Conservation (phyloP, 2,329 filamentous ascomycete species). For the Cladorrhinum sp. region DNA sequence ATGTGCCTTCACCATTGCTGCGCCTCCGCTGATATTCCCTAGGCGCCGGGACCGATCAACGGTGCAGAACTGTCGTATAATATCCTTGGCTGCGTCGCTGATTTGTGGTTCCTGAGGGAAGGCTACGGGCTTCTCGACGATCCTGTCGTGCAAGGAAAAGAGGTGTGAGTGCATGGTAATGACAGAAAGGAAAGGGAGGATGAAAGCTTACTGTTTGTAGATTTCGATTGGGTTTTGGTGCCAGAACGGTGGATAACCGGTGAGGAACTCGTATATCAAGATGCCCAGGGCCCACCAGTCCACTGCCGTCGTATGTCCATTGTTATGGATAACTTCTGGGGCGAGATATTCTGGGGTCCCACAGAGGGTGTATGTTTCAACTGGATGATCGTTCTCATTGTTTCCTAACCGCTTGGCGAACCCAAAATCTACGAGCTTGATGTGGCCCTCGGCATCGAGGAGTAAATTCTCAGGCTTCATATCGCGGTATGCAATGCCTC, state of each 20-base stretch:
- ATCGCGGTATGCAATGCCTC: slow-evolving; percentile 75
- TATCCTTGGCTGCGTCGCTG: slow-evolving; percentile 66
- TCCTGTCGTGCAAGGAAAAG: slow-evolving; percentile 49
- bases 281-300: slow-evolving; percentile 89
- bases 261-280: slow-evolving; percentile 79
- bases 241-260: slow-evolving; percentile 84
- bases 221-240: slow-evolving; percentile 84
- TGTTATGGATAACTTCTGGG: slow-evolving; percentile 80
- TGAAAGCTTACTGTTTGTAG: slow-evolving; percentile 64
- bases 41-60: slow-evolving; percentile 75
- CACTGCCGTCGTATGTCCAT: slow-evolving; percentile 71
- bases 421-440: slow-evolving; percentile 81
- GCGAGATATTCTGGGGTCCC: slow-evolving; percentile 82
- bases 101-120: slow-evolving; percentile 68
- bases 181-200: background rate
- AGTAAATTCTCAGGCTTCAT: slow-evolving; percentile 81
- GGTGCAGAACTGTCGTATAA: slow-evolving; percentile 74
- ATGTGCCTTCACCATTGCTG: slow-evolving; percentile 68
- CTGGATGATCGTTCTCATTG: slow-evolving; percentile 43
- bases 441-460: slow-evolving; percentile 72
- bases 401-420: slow-evolving; percentile 76
- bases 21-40: slow-evolving; percentile 75
- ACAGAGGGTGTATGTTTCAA: slow-evolving; percentile 79
- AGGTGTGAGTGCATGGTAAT: background rate
- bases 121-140: slow-evolving; percentile 72